phyloP scores from a whole-genome alignment of 2,329 filamentous ascomycete genomes.

The Ascochyta rabiei region DNA sequence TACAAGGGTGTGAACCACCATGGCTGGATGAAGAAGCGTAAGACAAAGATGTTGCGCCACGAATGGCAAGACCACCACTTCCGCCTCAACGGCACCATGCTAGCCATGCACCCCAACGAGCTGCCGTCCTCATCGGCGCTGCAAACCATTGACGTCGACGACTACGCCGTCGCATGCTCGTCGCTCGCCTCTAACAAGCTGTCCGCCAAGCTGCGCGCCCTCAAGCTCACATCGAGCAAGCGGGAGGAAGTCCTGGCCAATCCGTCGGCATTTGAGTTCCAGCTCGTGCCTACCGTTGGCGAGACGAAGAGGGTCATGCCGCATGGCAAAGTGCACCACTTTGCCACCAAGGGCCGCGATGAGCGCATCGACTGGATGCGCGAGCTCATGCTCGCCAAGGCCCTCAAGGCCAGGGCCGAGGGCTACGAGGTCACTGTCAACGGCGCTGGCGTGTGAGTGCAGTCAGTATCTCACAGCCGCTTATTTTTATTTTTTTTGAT shows the following conservation, averaged over 20 bases:
- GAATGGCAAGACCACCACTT: slow-evolving; percentile 95
- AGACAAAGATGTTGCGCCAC: slow-evolving; percentile 84
- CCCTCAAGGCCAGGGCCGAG: slow-evolving; percentile 80
- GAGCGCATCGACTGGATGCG: slow-evolving; percentile 98
- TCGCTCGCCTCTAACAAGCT: slow-evolving; percentile 80
- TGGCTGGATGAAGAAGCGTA: slow-evolving; percentile 94
- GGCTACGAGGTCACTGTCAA: slow-evolving; percentile 84
- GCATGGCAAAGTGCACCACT: slow-evolving; percentile 84
- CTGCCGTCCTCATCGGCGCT: slow-evolving; percentile 66
- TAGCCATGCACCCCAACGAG: slow-evolving; percentile 70
- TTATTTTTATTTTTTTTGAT: slow-evolving; percentile 7
- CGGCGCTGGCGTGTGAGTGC: slow-evolving; percentile 54
- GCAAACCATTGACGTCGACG: slow-evolving; percentile 84
- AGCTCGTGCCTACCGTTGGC: slow-evolving; percentile 71
- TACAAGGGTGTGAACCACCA: slow-evolving; percentile 68
- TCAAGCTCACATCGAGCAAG: slow-evolving; percentile 61
- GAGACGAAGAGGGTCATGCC: slow-evolving; percentile 45
- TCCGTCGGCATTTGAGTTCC: slow-evolving; percentile 74
- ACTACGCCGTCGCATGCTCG: slow-evolving; percentile 87
- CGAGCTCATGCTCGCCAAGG: slow-evolving; percentile 89
- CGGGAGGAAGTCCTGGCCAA: slow-evolving; percentile 63
- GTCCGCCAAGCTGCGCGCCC: slow-evolving; percentile 82
- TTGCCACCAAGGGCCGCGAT: slow-evolving; percentile 84
- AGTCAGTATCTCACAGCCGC: background rate
- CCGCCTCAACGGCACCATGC: slow-evolving; percentile 68